Evolutionary conservation across 164 flowering plant genomes (phyloP).

Genomic region (Tetrastigma voinierianum): DNA sequence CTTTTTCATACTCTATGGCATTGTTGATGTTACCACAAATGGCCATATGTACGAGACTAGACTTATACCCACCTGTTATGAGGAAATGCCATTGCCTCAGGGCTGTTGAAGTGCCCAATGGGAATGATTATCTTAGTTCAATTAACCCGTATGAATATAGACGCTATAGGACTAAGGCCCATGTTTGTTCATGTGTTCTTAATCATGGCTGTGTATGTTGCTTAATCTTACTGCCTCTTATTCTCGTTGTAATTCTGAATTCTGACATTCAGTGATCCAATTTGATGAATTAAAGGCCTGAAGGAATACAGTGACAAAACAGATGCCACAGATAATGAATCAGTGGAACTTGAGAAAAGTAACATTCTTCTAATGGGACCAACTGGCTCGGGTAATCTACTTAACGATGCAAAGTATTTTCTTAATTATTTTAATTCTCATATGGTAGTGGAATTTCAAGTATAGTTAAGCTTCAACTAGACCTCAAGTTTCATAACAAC

Average conservation of each 20-base stretch:
- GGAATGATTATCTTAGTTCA: too few relatives aligned
- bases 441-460: not conserved
- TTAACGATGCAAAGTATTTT: not conserved
- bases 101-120: too few relatives aligned
- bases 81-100: too few relatives aligned
- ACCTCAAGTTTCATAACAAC: not conserved
- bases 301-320: constrained; percentile 38
- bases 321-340: constrained; percentile 50
- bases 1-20: too few relatives aligned
- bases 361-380: constrained; percentile 95
- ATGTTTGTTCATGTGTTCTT: not conserved
- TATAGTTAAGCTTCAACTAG: not conserved
- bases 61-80: too few relatives aligned
- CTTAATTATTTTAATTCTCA: not conserved
- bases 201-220: not conserved
- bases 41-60: too few relatives aligned
- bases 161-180: too few relatives aligned
- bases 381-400: constrained; percentile 86
- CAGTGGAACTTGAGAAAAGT: constrained; percentile 94
- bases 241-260: not conserved
- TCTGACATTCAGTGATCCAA: not conserved
- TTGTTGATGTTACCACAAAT: too few relatives aligned
- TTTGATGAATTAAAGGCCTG: constrained; percentile 52
- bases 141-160: too few relatives aligned
- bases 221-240: not conserved